Evolutionary conservation across 345 rosid species (phyloP), one percentile per base, ranked within the genome.

Genomic region (Camelina sativa): DNA sequence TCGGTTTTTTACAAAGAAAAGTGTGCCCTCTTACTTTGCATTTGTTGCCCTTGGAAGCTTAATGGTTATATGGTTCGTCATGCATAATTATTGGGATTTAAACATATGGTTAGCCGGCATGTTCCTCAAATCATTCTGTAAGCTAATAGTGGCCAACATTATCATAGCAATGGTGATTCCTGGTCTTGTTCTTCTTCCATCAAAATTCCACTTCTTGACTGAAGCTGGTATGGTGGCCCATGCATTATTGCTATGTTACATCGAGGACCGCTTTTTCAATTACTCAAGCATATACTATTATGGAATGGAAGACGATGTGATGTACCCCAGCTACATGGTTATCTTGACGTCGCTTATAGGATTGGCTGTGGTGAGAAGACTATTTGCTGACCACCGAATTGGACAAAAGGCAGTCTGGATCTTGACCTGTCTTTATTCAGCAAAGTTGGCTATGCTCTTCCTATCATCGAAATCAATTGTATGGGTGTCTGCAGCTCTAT

Each of bases 281-380:
- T 92, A 89, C 88, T 91, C 96, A 7, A 90, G 91, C 77, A 82
- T 91, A 75, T 92, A 92, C 84, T 87, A 85, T 73, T 91, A 86
- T 72, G 97, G 97, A 63, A 71, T 91, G 82, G 99, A 95, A 75
- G 98, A 95, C 54, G 98, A 92, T 61, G 94, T 91, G 74, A 95
- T 92, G 98, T 95, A 95, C 75, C 99, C 99, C 30, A 92, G 97
- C 84, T 92, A 92, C 85, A 89, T 95, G 98, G 94, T 92, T 74
- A 87, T 95, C 75, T 44, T 92, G 85, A 95, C 99, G 4, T 85
- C 97, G 32, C 79, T 85, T 50, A 58, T 89, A 55, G 99, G 99
- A 68, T 80, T 90, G 89, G 94, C 94, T 75, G 65, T 95, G 70
- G 93, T 89, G 55, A 86, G 96, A 80, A 89, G 89, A 81, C 86